These are phyloP conservation scores for Tricholoma furcatifolium DNA, from an alignment of 768 basidiomycete genomes.

Conservation along the genomic window DNA sequence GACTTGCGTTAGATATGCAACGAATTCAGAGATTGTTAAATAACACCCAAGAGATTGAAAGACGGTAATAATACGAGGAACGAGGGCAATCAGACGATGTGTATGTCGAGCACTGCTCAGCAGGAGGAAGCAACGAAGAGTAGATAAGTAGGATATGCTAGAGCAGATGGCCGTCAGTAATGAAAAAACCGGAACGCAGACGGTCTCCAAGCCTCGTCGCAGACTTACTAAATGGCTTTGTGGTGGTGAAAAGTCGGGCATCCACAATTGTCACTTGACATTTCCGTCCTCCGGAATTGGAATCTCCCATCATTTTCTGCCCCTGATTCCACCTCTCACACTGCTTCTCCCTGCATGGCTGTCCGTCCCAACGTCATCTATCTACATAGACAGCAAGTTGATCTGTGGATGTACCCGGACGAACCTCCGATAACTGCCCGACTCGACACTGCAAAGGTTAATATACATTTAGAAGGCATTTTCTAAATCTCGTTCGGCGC, in stretches of 20 bases:
- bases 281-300: slow-evolving; percentile 4
- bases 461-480: too few species aligned
- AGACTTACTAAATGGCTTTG: slow-evolving; percentile 3
- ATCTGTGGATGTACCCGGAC: too few species aligned
- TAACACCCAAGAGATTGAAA: not conserved
- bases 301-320: not conserved
- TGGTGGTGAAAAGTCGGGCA: not conserved
- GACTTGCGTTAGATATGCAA: not conserved
- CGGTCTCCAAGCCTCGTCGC: not conserved
- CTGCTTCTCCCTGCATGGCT: too few species aligned
- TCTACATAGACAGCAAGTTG: too few species aligned
- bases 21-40: not conserved
- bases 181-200: not conserved
- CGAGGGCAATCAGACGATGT: not conserved
- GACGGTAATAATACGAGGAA: not conserved
- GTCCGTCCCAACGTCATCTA: too few species aligned
- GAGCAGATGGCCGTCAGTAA: not conserved
- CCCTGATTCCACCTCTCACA: not conserved
- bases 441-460: too few species aligned
- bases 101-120: slow-evolving; percentile 9
- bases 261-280: slow-evolving; percentile 1
- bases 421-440: too few species aligned
- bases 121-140: slow-evolving; percentile 4
- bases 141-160: not conserved
- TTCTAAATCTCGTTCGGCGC: too few species aligned